Conservation (phyloP, 73 alveolate genomes). For the Halteria grandinella region DNA sequence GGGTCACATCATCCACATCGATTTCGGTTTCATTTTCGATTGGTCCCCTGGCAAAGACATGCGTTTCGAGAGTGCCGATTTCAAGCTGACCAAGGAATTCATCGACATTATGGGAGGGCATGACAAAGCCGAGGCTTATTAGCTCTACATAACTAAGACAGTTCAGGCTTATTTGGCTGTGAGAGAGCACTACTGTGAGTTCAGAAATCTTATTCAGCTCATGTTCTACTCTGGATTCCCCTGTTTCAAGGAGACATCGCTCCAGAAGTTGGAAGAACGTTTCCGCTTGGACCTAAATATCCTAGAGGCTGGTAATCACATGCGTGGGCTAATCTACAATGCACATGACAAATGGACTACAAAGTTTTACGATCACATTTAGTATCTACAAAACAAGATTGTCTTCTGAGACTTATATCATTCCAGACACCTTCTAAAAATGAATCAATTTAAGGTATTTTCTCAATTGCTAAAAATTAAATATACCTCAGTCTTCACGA, state of each 20-base stretch:
- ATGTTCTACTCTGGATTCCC: conserved; percentile 92
- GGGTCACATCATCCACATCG: conserved; percentile 91
- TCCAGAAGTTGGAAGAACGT: conserved; percentile 80
- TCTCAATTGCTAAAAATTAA: too few species aligned
- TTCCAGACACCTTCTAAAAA: too few species aligned
- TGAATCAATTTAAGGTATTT: too few species aligned
- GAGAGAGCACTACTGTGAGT: conserved; percentile 82
- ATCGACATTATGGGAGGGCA: conserved; percentile 88
- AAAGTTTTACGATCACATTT: conserved; percentile 88
- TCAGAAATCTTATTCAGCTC: conserved; percentile 79
- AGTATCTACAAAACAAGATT: conserved; percentile 87
- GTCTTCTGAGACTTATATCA: conserved; percentile 85
- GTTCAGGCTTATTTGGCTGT: conserved; percentile 88
- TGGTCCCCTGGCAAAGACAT: conserved; percentile 90
- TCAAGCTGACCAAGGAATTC: conserved; percentile 93
- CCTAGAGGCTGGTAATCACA: conserved; percentile 91
- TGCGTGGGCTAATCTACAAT: conserved; percentile 84
- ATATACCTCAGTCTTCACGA: too few species aligned
- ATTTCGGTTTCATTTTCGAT: conserved; percentile 93
- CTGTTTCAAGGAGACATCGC: conserved; percentile 83
- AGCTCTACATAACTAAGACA: conserved; percentile 81
- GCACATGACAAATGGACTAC: conserved; percentile 96
- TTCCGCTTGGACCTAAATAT: conserved; percentile 86
- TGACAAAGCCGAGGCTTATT: conserved; percentile 77
- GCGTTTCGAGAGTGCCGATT: conserved; percentile 91